Evolutionary conservation across 352 stramenopile species (phyloP), one percentile per base, ranked within the genome.

Genomic region (Phytophthora europaea): DNA sequence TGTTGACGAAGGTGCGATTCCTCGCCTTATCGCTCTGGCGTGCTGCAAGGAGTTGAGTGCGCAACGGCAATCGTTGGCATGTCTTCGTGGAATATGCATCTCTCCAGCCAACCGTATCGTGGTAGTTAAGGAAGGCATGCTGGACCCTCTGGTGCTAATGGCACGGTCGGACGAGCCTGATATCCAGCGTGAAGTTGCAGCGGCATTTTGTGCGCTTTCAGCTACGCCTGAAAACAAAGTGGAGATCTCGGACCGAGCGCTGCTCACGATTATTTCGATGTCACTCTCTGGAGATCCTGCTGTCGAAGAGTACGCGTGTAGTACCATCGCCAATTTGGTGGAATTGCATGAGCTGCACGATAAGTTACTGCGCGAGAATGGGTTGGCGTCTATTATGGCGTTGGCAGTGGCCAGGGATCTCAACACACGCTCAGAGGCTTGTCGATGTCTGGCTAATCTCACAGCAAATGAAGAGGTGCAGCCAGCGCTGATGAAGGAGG

Each of bases 101-200:
- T 96, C 86, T 1, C 85, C 91, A 1, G 83, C 87, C n/a, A 98
- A 99, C 50, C 88, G 96, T 13, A 73, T 90, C 26, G 68, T 85
- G 4, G 92, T 98, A 2, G 88, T 99, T 6, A 90, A 98, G 62
- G 94, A 99, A 76, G 96, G 97, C 51, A 96, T 99, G 61, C 73
- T 99, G 34, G 97, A 99, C 58, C 96, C 97, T 22, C 81, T 99
- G 26, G 94, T 99, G 34, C 81, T 99, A 18, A 98, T 99, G 92
- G 96, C 95, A 18, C 88, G 94, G 4, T 97, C 91, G 9, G 90
- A 98, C 48, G 93, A 99, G 28, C 85, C 90, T 28, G 88, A 98
- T 57, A 91, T 99, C 47, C 89, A 98, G 52, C 82, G 92, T 22
- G 94, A 99, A 78, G 95, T 99, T 18, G 91, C 96, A 5, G 92